Conservation (phyloP, 805 yeast genomes). For the Schwanniomyces yamadae region DNA sequence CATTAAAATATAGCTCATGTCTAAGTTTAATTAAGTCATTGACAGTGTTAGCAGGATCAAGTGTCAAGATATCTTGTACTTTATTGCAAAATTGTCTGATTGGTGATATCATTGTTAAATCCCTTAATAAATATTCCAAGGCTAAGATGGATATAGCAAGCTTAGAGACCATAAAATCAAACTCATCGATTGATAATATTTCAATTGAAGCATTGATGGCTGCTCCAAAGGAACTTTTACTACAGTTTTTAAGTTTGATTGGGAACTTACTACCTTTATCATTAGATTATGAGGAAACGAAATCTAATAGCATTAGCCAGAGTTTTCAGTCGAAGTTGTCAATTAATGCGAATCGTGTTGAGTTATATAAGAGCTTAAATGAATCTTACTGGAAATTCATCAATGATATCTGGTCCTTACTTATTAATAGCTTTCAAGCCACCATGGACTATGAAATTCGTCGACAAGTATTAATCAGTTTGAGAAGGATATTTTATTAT, state of each 20-base stretch:
- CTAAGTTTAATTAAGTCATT: constrained; percentile 44
- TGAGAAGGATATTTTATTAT: constrained; percentile 52
- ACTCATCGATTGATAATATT: constrained; percentile 17
- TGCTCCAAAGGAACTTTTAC: constrained; percentile 64
- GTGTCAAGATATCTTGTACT: constrained; percentile 40
- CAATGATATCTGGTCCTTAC: constrained; percentile 46
- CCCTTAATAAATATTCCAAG: constrained; percentile 53
- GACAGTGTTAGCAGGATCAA: constrained; percentile 41
- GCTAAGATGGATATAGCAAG: constrained; percentile 4
- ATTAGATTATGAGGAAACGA: constrained; percentile 27
- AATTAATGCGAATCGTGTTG: constrained; percentile 32
- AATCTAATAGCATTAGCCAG: constrained; percentile 25
- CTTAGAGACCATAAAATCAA: constrained; percentile 5
- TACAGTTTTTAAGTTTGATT: constrained; percentile 54
- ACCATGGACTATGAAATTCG: constrained; percentile 68
- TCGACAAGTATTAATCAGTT: constrained; percentile 51
- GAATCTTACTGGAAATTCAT: constrained; percentile 36
- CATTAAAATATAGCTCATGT: constrained; percentile 36
- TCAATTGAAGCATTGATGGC: constrained; percentile 73
- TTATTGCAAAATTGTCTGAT: constrained; percentile 50
- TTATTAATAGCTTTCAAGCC: constrained; percentile 67
- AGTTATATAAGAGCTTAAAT: constrained; percentile 25
- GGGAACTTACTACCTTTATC: constrained; percentile 56
- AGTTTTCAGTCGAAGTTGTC: constrained; percentile 20
- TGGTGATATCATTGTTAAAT: constrained; percentile 46